Evolutionary conservation across 441 rosid species (phyloP), one percentile per base, ranked within the genome.

Genomic region (Isatis lusitanica): DNA sequence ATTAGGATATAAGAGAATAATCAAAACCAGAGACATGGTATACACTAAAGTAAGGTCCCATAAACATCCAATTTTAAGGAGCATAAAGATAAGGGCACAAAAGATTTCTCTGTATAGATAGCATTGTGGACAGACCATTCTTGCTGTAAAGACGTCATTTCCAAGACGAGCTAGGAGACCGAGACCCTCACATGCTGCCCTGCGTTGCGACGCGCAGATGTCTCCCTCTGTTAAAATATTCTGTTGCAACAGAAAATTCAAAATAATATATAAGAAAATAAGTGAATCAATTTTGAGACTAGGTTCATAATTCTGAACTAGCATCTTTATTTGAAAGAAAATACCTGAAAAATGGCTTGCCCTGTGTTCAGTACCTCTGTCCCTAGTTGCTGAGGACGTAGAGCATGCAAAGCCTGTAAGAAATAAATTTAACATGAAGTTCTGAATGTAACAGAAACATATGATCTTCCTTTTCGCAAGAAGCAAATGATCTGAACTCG

Each of bases 161-260:
- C 98, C 99, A 62, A 96, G 91, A 62, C 99, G 98, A 80, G 98
- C 94, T 80, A 96, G 84, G 61, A 96, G 97, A 87, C 99, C 99
- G 74, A 96, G 95, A 75, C 97, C 98, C 83, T 96, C 99, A 48
- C 92, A 83, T 57, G 97, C 85, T 82, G 99, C 99, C 81, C 99
- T 86, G 71, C 97, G 88, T 78, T 96, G 99, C 42, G 99, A 91
- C 42, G 97, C 87, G 82, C 96, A 93, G 62, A 88, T 86, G 78
- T 90, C 98, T 78, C 96, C 98, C 84, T 90, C 98, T 2, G 82
- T 83, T 79, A 93, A 85, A 84, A 96, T 88, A 83, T 75, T 83
- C 99, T 93, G 80, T 59, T 53, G 66, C 71, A 81, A 82, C 71
- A 65, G 72, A 78, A 82, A 74, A 30, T 70, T 48, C 55, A 63